A percentile compares a stretch with the other conserved stretches of the same genome.
Evolutionary conservation across 257 asterid species (phyloP).

Genomic region (Rauvolfia tetraphylla): DNA sequence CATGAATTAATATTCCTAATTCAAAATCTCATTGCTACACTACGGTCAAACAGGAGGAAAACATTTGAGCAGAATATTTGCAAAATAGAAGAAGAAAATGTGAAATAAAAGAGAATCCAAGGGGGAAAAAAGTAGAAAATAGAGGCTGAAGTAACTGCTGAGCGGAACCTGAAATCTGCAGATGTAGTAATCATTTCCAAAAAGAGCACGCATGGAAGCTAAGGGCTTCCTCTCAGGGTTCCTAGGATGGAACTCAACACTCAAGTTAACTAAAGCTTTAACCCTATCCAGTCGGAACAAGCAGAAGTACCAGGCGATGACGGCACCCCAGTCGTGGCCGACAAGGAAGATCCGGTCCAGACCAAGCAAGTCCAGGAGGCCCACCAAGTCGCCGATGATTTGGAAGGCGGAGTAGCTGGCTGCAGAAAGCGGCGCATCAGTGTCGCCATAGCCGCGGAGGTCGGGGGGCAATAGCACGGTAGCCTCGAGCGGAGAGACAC

Average conservation of each 20-base stretch:
- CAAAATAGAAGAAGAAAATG: neutral
- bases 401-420: constrained; percentile 68
- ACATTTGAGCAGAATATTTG: neutral
- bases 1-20: neutral
- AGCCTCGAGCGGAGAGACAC: constrained; percentile 55
- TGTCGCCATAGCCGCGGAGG: constrained; percentile 81
- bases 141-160: too few species aligned
- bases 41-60: neutral
- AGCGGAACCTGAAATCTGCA: constrained; percentile 74
- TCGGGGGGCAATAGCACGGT: constrained; percentile 91
- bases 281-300: constrained; percentile 64
- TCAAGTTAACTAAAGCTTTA: constrained; percentile 63
- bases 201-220: constrained; percentile 45
- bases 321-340: constrained; percentile 94
- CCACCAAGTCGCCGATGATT: constrained; percentile 62
- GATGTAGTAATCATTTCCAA: constrained; percentile 76
- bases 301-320: constrained; percentile 66
- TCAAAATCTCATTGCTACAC: neutral
- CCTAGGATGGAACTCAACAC: constrained; percentile 61
- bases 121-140: too few species aligned
- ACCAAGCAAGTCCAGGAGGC: constrained; percentile 49
- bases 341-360: constrained; percentile 58
- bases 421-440: constrained; percentile 61
- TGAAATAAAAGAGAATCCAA: neutral
- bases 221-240: constrained; percentile 58